A percentile compares a stretch with the other conserved stretches of the same genome.
Conservation (phyloP, 106 monocot genomes). For the Posidonia australis region DNA sequence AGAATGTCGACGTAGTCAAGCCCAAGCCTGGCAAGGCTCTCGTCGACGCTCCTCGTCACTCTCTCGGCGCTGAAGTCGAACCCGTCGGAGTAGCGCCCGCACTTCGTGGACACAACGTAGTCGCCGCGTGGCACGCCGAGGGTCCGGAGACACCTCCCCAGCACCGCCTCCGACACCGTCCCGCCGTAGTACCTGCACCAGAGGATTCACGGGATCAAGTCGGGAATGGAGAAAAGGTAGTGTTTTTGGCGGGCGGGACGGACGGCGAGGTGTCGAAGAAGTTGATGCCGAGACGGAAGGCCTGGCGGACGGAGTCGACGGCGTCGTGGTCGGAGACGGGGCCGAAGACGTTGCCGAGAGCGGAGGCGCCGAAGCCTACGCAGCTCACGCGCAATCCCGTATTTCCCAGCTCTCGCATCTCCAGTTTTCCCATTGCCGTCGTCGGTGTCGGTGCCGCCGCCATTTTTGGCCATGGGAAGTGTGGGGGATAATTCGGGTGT, state of each 20-base stretch:
- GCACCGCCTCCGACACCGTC: slow-evolving; percentile 76
- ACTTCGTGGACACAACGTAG: slow-evolving; percentile 75
- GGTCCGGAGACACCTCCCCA: slow-evolving; percentile 58
- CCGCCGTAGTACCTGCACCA: slow-evolving; percentile 71
- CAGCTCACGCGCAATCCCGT: slow-evolving; percentile 63
- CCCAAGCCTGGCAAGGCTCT: slow-evolving; percentile 60
- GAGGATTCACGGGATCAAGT: neutral
- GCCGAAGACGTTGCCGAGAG: slow-evolving; percentile 89
- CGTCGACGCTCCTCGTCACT: slow-evolving; percentile 69
- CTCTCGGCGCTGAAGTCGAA: slow-evolving; percentile 89
- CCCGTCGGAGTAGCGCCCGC: slow-evolving; percentile 68
- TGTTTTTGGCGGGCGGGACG: slow-evolving; percentile 1
- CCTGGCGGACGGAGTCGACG: slow-evolving; percentile 62
- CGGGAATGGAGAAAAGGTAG: neutral
- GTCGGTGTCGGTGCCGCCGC: neutral
- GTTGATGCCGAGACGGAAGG: slow-evolving; percentile 80
- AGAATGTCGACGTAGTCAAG: slow-evolving; percentile 90
- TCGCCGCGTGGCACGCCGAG: slow-evolving; percentile 38
- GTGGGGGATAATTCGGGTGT: no score
- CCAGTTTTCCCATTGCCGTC: slow-evolving; percentile 15
- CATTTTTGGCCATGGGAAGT: no score
- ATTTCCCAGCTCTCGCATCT: slow-evolving; percentile 44
- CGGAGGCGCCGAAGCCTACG: slow-evolving; percentile 87
- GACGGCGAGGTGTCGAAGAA: slow-evolving; percentile 99
- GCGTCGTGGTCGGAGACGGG: slow-evolving; percentile 52